Evolutionary conservation across 495 filamentous ascomycete species (phyloP), one percentile per base, ranked within the genome.

Genomic region (Lasiosphaeria hispida): DNA sequence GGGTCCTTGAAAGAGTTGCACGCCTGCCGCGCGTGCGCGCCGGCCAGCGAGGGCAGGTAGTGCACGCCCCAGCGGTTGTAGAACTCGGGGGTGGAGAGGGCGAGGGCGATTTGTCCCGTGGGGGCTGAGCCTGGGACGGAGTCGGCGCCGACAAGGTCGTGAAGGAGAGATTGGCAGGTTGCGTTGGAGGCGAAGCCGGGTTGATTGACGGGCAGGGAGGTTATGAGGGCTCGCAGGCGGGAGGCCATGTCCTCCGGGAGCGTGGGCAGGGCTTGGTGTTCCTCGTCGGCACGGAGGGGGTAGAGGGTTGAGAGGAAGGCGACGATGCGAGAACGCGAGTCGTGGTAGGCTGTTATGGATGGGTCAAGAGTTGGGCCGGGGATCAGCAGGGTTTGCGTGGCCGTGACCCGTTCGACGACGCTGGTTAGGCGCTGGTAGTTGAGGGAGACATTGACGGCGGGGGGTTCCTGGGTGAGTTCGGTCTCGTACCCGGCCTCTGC

Each of bases 1-100:
- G 73, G 63, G 48, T 80, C 77, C 56, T 75, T 77, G 70, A 78
- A 79, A 7, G 69, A 67, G 55, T 77, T 78, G 53, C 76, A 77
- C 48, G 69, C 51, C 61, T 80, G 77, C n/a, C 69, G 67, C 7
- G 66, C 61, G 57, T 79, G 71, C 11, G 77, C 74, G 36, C 68
- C 66, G 18, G 68, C 67, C 6, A 79, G 64, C n/a, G 67, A 71
- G 11, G 75, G 68, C 33, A 79, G 73, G 65, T 74, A 79, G 61
- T 79, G 75, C 30, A 52, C 55, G n/a, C 76, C 76, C 76, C 74
- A 80, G 41, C 62, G 57, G 13, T 36, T 13, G 58, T 70, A 78
- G 56, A 68, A 72, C 0, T 55, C 43, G 2, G 38, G 1, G 7
- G 40, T 55, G 18, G 55, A 55, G 7, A 78, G 57, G 10, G 76